Evolutionary conservation across 371 early-diverging fungal species (phyloP).

Genomic region (Mortierella sp.): DNA sequence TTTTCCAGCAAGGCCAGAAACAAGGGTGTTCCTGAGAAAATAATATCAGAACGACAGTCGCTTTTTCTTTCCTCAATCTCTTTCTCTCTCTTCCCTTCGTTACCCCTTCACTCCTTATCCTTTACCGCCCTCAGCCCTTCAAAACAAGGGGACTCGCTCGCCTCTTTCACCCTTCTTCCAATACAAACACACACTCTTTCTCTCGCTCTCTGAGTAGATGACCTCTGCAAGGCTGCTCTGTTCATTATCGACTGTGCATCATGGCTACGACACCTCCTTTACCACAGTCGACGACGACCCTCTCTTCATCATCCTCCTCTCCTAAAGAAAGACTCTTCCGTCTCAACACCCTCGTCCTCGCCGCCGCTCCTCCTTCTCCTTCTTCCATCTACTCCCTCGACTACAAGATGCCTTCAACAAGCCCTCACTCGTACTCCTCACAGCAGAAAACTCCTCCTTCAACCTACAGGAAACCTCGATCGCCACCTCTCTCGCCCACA

Average conservation of each 20-base stretch:
- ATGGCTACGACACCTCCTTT: not conserved
- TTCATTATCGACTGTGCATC: constrained; percentile 16
- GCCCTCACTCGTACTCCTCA: too few relatives aligned
- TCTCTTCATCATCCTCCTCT: not conserved
- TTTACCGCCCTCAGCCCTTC: not conserved
- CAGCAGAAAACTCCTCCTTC: not conserved
- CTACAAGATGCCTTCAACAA: not conserved
- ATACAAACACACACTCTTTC: not conserved
- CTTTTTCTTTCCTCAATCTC: not conserved
- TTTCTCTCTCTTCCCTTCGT: not conserved
- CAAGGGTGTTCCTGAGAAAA: constrained; percentile 11
- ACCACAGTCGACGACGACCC: not conserved
- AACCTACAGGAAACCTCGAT: constrained; percentile 6
- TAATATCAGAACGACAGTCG: not conserved
- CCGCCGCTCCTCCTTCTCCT: constrained; percentile 1
- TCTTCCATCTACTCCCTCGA: not conserved
- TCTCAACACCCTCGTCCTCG: not conserved
- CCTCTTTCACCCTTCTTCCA: not conserved
- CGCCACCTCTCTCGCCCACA: not conserved
- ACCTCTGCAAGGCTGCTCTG: not conserved
- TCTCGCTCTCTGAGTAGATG: not conserved
- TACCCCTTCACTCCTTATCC: not conserved
- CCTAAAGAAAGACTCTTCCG: not conserved
- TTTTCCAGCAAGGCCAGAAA: not conserved
- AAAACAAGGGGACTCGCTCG: too few relatives aligned